A percentile compares a stretch with the other conserved stretches of the same genome.
These are phyloP conservation scores for Saccharum officinarum DNA, from an alignment of 176 grass and related monocot genomes.

Conservation along the genomic window DNA sequence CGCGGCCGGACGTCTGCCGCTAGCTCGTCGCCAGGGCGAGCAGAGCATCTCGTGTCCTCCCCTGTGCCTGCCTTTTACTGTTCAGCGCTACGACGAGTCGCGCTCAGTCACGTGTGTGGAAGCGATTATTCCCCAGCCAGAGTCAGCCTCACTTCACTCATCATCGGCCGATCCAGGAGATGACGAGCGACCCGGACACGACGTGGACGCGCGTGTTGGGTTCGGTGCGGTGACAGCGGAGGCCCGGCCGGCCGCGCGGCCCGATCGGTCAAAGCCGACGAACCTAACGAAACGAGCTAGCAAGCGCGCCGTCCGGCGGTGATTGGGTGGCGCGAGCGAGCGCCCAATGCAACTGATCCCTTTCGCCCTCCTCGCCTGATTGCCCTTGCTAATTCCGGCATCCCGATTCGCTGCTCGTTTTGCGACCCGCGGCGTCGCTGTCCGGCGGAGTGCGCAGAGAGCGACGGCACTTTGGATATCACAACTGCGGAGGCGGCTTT, in stretches of 20 bases:
- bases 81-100: background rate
- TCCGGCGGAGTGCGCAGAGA: background rate
- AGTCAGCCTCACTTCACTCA: background rate
- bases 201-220: background rate
- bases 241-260: background rate
- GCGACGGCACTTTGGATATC: slow-evolving; percentile 8
- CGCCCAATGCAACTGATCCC: background rate
- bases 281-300: slow-evolving; percentile 18
- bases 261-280: background rate
- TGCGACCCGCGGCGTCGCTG: background rate
- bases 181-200: background rate
- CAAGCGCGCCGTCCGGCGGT: background rate
- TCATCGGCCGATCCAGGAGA: background rate
- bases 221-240: background rate
- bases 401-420: background rate
- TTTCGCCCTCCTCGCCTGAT: background rate
- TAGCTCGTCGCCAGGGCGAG: background rate
- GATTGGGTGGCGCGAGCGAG: slow-evolving; percentile 4
- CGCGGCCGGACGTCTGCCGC: background rate
- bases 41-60: background rate
- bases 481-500: background rate
- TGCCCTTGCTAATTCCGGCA: background rate
- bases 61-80: background rate
- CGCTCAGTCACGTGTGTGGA: background rate
- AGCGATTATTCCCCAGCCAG: slow-evolving; percentile 17